phyloP scores from a whole-genome alignment of 768 basidiomycete genomes.

The Kondoa malvinella region DNA sequence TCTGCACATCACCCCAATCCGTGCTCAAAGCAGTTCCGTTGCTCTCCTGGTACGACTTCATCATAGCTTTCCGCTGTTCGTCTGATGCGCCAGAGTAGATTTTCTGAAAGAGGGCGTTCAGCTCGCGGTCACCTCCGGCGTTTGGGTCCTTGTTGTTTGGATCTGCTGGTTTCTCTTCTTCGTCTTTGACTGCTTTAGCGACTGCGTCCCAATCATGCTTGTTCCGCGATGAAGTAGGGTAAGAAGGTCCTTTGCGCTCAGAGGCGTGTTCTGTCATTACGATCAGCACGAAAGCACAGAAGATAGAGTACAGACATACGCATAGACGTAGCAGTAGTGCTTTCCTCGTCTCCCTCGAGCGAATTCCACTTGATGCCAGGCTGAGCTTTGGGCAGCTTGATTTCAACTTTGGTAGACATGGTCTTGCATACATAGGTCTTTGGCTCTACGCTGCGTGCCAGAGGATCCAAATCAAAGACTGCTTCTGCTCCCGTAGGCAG shows the following conservation, averaged over 20 bases:
- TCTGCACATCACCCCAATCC: conserved; percentile 78
- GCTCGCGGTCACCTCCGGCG: conserved; percentile 65
- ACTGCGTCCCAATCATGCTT: conserved; percentile 83
- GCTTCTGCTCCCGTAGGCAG: conserved; percentile 24
- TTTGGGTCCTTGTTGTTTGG: conserved; percentile 63
- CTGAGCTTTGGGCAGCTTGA: conserved; percentile 53
- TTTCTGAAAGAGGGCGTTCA: conserved; percentile 45
- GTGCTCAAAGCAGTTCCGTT: conserved; percentile 91
- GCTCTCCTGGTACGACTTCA: conserved; percentile 88
- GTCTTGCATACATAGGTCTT: conserved; percentile 48
- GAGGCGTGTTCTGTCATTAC: conserved; percentile 1
- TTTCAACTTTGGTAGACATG: conserved; percentile 73
- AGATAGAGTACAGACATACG: not conserved
- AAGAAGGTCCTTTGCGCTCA: conserved; percentile 31
- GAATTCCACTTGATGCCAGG: conserved; percentile 52
- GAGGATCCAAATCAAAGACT: conserved; percentile 44
- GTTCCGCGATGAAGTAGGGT: conserved; percentile 31
- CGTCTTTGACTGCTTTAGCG: conserved; percentile 53
- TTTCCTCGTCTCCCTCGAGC: conserved; percentile 47
- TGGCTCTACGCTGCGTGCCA: conserved; percentile 63
- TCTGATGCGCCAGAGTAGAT: conserved; percentile 80
- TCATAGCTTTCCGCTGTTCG: conserved; percentile 82
- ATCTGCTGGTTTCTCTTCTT: conserved; percentile 33
- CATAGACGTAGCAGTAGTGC: conserved; percentile 13
- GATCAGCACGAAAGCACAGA: not conserved